Evolutionary conservation across 768 basidiomycete genomes (phyloP).

Genomic region (Russula olivacea): DNA sequence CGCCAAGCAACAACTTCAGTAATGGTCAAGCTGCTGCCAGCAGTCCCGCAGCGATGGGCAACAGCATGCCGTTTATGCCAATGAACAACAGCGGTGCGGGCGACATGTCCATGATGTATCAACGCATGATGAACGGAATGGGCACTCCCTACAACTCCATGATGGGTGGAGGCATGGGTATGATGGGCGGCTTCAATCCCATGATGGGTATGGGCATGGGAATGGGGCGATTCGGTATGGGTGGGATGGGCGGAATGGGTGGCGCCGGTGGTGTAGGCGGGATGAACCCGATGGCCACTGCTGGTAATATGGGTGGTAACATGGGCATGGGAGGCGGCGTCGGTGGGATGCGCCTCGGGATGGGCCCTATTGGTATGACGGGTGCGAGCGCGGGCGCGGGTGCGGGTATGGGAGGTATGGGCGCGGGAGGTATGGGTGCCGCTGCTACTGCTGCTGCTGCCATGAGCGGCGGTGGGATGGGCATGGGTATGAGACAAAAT

Average conservation of each 20-base stretch:
- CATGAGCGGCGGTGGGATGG: constrained; percentile 28
- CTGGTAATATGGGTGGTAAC: not conserved
- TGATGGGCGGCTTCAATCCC: constrained; percentile 24
- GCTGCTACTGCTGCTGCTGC: constrained; percentile 27
- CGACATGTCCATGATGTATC: constrained; percentile 55
- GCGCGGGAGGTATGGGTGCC: constrained; percentile 35
- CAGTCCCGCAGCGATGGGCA: constrained; percentile 30
- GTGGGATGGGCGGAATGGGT: constrained; percentile 35
- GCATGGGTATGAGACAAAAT: constrained; percentile 35
- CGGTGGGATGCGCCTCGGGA: constrained; percentile 31
- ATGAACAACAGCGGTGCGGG: constrained; percentile 26
- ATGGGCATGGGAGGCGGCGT: constrained; percentile 37
- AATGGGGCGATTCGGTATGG: constrained; percentile 32
- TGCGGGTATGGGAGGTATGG: constrained; percentile 20
- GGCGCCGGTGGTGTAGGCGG: constrained; percentile 50
- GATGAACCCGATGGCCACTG: constrained; percentile 35
- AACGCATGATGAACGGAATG: constrained; percentile 90
- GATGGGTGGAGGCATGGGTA: constrained; percentile 35
- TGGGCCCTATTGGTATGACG: constrained; percentile 27
- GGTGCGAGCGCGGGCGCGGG: not conserved
- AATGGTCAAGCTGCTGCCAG: constrained; percentile 28
- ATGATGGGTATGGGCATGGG: constrained; percentile 35
- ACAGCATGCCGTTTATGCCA: constrained; percentile 38
- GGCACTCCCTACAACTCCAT: constrained; percentile 39
- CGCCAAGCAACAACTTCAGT: constrained; percentile 25